Percentiles rank a stretch among this genome's conserved stretches.
Evolutionary conservation across 1,284 basidiomycete genomes (phyloP).

Genomic region (Sporisorium exsertum): DNA sequence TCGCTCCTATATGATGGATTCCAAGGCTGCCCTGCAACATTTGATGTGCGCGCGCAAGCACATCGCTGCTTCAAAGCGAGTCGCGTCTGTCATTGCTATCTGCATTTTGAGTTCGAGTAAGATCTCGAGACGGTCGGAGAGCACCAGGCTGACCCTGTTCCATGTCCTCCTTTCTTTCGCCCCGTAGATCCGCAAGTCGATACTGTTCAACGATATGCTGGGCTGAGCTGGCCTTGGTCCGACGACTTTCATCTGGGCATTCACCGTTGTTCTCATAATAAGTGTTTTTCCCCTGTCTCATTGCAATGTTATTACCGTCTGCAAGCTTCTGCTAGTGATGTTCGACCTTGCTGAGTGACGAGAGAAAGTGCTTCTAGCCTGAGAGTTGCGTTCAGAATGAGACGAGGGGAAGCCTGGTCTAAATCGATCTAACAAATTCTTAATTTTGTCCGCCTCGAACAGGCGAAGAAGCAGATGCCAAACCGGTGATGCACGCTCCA

Average conservation of each 20-base stretch:
- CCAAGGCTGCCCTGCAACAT: background rate
- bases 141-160: background rate
- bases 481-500: slow-evolving; percentile 4
- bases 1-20: slow-evolving; percentile 67
- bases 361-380: background rate
- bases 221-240: background rate
- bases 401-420: no score
- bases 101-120: background rate
- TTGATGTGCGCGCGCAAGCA: background rate
- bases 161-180: background rate
- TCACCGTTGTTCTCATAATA: background rate
- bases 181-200: background rate
- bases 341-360: background rate
- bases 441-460: background rate
- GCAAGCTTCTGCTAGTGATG: background rate
- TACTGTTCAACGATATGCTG: background rate
- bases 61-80: background rate
- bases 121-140: background rate
- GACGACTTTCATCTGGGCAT: background rate
- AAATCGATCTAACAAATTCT: background rate
- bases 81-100: background rate
- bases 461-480: background rate
- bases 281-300: background rate
- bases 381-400: background rate
- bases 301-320: background rate